A percentile compares a stretch with the other conserved stretches of the same genome.
These are phyloP conservation scores for Cordyceps pruinosa DNA, from an alignment of 2,329 filamentous ascomycete species.

Conservation along the genomic window DNA sequence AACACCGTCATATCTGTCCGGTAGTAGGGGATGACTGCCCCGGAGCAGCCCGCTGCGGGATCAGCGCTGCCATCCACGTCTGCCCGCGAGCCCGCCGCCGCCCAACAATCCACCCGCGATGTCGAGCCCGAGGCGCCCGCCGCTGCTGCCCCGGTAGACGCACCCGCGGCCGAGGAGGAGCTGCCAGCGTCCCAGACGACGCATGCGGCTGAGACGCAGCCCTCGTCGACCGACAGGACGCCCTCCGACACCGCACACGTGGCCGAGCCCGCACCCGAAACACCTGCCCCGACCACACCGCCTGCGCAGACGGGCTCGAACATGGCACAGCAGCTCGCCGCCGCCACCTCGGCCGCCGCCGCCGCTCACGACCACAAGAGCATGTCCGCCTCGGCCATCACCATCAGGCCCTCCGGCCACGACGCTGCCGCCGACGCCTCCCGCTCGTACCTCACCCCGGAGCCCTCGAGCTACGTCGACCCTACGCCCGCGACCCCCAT, in stretches of 20 bases:
- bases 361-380: slow-evolving; percentile 19
- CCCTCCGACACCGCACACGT: background rate
- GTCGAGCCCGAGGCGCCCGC: background rate
- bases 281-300: slow-evolving; percentile 6
- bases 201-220: background rate
- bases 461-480: slow-evolving; percentile 45
- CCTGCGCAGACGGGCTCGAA: slow-evolving; percentile 8
- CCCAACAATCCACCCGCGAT: background rate
- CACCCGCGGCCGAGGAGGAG: too few relatives aligned
- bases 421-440: slow-evolving; percentile 29
- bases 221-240: background rate
- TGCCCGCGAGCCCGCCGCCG: background rate
- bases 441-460: slow-evolving; percentile 40
- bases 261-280: background rate
- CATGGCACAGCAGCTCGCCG: background rate
- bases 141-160: background rate
- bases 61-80: background rate
- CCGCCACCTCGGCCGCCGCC: background rate
- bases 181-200: background rate
- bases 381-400: slow-evolving; percentile 42
- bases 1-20: background rate
- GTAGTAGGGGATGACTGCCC: slow-evolving; percentile 6
- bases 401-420: slow-evolving; percentile 40
- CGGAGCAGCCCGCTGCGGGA: slow-evolving; percentile 9
- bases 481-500: slow-evolving; percentile 52